Base-by-base conservation (phyloP, 73 alveolate genomes). In the Paramecium biaurelia region DNA sequence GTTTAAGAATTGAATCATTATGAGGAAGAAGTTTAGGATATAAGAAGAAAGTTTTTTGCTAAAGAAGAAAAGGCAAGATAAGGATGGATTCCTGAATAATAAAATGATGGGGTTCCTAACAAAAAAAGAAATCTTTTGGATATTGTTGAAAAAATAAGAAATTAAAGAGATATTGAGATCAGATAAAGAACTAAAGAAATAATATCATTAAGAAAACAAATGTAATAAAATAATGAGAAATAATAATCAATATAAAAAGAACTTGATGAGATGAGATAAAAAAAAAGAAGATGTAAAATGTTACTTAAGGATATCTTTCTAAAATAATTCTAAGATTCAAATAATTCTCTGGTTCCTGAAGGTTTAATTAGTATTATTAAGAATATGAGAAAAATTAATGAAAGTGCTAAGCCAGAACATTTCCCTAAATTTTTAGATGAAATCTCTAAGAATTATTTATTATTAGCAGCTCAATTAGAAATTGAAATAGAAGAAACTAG, bases 241-340 rank as follows among this genome's bases (percentile, higher is more conserved):
- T 34, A 79, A 45, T 20, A 79, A 30, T 14, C 9, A 23, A 79
- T 79, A 21, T 45, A 79, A 79, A 79, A 79, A 45, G 90, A 79
- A 47, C 56, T 79, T 10, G 90, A 79, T 45, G 90, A 79, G 30
- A 30, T 79, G 56, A 79, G 90, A 34, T 79, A 79, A 34, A 79
- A 79, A 76, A 79, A 79, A 24, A 41, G 72, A 79, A 21, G 90
- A 79, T 79, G 90, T 24, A 79, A 79, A 79, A 79, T 79, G 90
- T 26, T 79, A 79, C 37, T 79, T 9, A 79, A 79, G 7, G 90
- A 79, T 47, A 79, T 79, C 20, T 79, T 79, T 79, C 30, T 79
- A 2, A 79, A 79, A 45, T 24, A 79, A 63, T 79, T 79, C 15
- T 14, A 79, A 18, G 90, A 79, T 30, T 79, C 90, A 14, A 79